Base-by-base conservation (phyloP, 805 yeast genomes). In the Komagataella phaffii region DNA sequence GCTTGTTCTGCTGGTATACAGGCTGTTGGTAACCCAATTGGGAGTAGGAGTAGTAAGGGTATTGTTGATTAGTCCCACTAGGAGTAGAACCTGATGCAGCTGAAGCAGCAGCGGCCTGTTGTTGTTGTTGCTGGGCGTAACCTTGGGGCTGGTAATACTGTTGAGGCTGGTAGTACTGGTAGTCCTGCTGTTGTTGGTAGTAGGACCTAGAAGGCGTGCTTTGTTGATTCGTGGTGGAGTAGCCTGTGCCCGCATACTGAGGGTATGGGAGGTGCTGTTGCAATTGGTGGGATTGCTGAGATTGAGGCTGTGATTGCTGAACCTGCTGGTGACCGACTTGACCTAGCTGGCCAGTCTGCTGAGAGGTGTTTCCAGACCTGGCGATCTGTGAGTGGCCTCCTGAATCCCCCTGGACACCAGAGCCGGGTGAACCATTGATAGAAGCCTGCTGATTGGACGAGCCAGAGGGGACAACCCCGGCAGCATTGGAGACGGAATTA, bases 41-140 rank as follows among this genome's bases (percentile, higher is more conserved):
- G 45, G 21, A 46, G 24, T 50, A 46, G n/a, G 47, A 23, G 44
- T 46, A 44, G 52, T 50, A 50, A 46, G 49, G 49, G 45, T 45
- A 50, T n/a, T 49, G 40, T 30, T 30, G 40, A 14, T 14, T 30
- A 7, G 40, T 10, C 12, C n/a, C 40, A 8, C 40, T 30, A 14
- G 40, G 40, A 8, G 40, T 30, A 30, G 40, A 30, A 14, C 40
- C 40, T 30, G 40, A 30, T 30, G n/a, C 19, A 30, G 49, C 52
- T 17, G 24, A 50, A 21, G 46, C 21, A 30, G 49, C 18, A 24
- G 46, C 46, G 48, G 24, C 48, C 14, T 47, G 48, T 24, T 49
- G 48, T 24, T 18, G 19, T 30, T 24, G 52, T 30, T 45, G 49
- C 36, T 50, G 51, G 43, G 18, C 44, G 6, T 24, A 45, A 3